Conservation (phyloP, 306 rosid species). For the Hylodesmum podocarpum region DNA sequence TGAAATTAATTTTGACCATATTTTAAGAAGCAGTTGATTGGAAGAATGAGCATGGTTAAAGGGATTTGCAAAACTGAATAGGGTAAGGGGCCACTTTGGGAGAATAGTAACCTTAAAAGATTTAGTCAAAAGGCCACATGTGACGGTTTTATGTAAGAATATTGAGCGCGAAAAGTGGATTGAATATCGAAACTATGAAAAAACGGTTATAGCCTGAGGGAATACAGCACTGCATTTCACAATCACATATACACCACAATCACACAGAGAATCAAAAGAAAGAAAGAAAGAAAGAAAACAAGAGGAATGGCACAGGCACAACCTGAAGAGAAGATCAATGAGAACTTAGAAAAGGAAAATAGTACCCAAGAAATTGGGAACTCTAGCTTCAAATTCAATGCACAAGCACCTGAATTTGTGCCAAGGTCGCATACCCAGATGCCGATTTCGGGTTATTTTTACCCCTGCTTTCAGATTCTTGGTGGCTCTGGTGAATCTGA, state of each 20-base stretch:
- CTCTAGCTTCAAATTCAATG: constrained; percentile 73
- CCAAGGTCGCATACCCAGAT: constrained; percentile 75
- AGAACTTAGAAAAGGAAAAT: constrained; percentile 32
- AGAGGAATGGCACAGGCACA: constrained; percentile 56
- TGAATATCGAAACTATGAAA: constrained; percentile 30
- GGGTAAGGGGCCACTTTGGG: neutral
- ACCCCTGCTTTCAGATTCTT: constrained; percentile 73
- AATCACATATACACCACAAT: neutral
- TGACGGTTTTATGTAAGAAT: constrained; percentile 11
- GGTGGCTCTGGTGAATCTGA: constrained; percentile 69
- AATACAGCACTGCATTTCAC: constrained; percentile 15
- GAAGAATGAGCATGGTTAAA: constrained; percentile 25
- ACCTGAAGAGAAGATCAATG: constrained; percentile 42
- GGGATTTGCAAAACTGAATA: constrained; percentile 12
- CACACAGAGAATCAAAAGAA: neutral
- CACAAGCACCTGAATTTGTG: constrained; percentile 93
- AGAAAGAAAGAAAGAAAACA: neutral
- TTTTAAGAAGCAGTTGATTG: neutral
- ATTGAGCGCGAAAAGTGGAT: constrained; percentile 58
- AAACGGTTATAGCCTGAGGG: constrained; percentile 40
- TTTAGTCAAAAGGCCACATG: constrained; percentile 37
- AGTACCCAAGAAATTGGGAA: constrained; percentile 33
- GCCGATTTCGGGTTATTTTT: constrained; percentile 71
- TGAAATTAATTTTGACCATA: constrained; percentile 1
- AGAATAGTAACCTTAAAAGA: constrained; percentile 41